Evolutionary conservation across 108 stramenopile genomes (phyloP).

Genomic region (Fistulifera pelliculosa): DNA sequence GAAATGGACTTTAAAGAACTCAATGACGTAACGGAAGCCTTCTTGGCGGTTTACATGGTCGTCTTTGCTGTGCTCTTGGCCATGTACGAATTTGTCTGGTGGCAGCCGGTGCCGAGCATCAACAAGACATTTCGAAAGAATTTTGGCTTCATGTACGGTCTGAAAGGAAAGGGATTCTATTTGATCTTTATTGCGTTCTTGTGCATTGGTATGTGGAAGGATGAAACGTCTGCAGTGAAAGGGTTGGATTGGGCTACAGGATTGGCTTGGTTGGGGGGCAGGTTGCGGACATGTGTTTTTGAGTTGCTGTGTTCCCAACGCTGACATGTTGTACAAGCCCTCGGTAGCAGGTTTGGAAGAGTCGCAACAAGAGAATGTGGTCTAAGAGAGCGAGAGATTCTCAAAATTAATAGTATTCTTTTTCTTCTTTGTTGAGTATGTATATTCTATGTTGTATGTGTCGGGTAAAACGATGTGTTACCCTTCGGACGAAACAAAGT

Average conservation of each 20-base stretch:
- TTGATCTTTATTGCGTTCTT: conserved; percentile 84
- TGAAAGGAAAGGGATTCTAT: conserved; percentile 70
- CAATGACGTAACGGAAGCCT: conserved; percentile 46
- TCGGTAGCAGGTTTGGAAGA: conserved; percentile 54
- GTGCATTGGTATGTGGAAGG: conserved; percentile 53
- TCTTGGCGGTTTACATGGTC: conserved; percentile 79
- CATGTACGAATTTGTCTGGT: conserved; percentile 81
- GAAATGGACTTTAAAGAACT: conserved; percentile 12
- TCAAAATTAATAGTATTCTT: no score
- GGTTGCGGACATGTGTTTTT: conserved; percentile 53
- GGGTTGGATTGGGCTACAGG: conserved; percentile 51
- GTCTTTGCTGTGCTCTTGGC: conserved; percentile 67
- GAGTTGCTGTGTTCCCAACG: conserved; percentile 42
- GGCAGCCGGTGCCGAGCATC: conserved; percentile 46
- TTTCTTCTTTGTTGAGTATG: no score
- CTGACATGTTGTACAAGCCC: conserved; percentile 39
- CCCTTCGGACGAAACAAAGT: no score
- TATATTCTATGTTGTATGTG: no score
- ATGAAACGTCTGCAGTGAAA: conserved; percentile 28
- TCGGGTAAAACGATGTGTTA: no score
- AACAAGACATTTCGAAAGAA: conserved; percentile 71
- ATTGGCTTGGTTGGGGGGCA: conserved; percentile 44
- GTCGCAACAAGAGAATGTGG: background rate
- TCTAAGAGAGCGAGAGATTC: background rate
- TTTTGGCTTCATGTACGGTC: conserved; percentile 85